Evolutionary conservation across 805 yeast species (phyloP), one percentile per base, ranked within the genome.

Genomic region (Candida succiphila): DNA sequence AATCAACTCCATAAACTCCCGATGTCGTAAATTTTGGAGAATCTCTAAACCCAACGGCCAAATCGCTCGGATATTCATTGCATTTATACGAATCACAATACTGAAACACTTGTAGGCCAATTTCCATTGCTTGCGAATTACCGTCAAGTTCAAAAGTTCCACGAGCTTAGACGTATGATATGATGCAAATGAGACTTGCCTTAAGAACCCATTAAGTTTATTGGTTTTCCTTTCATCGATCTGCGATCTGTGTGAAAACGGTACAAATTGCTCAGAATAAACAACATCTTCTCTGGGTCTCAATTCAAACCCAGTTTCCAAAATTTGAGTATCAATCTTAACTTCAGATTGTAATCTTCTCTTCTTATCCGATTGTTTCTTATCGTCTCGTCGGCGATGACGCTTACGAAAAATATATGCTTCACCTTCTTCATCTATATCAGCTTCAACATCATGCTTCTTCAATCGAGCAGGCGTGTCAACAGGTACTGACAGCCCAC

Each of bases 31-130:
- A 17, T 48, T 35, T 22, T 47, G 45, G 17, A 79, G 46, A 5
- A 79, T 71, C 38, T 73, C 78, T 5, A 74, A 51, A 0, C 82
- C 87, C 1, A 78, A 25, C 0, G 80, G 70, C 88, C 88, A 81
- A 9, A 78, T 46, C 3, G 67, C 54, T 34, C 75, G 57, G 5
- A 78, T 48, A 46, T 80, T 84, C 9, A 72, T 61, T 1, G 51
- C 50, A 1, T 69, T 69, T 1, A 69, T 43, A 33, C 79, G 50
- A 3, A 75, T 48, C 17, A 81, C 48, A 2, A 72, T 34, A 8
- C 72, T 50, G 41, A 75, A 74, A 7, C 73, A 54, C 34, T 63
- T 63, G 43, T 72, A 75, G 0, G 83, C 81, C 13, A 60, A 29
- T 5, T 49, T 43, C 86, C 86, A 81, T 7, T 75, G 64, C 21